These are phyloP conservation scores for Penstemon barbatus DNA, from an alignment of 257 asterid species.

Conservation along the genomic window DNA sequence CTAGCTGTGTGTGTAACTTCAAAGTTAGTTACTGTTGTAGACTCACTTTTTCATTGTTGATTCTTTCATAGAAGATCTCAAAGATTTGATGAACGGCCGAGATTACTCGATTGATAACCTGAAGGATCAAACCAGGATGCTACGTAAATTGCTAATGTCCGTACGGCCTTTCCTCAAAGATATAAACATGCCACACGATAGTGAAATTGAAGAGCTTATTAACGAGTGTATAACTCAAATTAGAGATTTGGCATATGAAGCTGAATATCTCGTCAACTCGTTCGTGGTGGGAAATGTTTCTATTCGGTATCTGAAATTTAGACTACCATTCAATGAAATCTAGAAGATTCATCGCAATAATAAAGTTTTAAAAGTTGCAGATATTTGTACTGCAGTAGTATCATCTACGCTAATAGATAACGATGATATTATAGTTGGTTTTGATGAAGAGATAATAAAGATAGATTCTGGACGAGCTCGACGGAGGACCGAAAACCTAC, in stretches of 20 bases:
- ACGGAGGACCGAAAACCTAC: background rate
- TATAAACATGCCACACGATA: background rate
- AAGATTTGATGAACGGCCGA: background rate
- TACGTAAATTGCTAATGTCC: background rate
- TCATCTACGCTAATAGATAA: too few species aligned
- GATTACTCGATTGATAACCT: background rate
- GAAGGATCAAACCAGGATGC: background rate
- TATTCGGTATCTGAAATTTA: slow-evolving; percentile 4
- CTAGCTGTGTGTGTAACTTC: background rate
- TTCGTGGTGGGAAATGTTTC: slow-evolving; percentile 11
- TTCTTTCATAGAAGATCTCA: slow-evolving; percentile 27
- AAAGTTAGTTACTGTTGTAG: background rate
- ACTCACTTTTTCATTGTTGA: slow-evolving; percentile 21
- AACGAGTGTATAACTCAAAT: background rate
- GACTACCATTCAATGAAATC: slow-evolving; percentile 1
- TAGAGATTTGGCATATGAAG: slow-evolving; percentile 12
- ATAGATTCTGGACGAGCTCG: slow-evolving; percentile 13
- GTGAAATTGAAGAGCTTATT: background rate
- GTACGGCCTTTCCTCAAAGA: slow-evolving; percentile 12
- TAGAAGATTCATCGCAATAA: background rate
- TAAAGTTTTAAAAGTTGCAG: background rate
- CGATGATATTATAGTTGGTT: slow-evolving; percentile 8
- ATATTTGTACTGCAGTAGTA: background rate
- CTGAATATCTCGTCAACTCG: slow-evolving; percentile 19
- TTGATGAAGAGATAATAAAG: background rate